Evolutionary conservation across 257 asterid genomes (phyloP), one percentile per base, ranked within the genome.

Genomic region (Lithospermum erythrorhizon): DNA sequence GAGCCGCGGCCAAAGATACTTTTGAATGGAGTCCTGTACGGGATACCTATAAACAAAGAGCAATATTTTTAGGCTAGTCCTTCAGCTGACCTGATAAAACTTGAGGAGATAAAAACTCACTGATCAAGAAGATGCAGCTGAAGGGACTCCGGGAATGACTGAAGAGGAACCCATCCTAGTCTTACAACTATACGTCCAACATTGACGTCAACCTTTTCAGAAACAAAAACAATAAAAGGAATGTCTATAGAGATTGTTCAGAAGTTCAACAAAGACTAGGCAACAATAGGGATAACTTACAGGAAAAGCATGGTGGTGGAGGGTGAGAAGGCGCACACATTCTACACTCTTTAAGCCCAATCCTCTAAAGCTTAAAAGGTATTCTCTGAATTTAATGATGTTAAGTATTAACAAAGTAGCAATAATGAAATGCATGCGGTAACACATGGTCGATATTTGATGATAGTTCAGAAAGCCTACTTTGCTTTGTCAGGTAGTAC

Each of bases 161-260:
- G 97, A 73, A 93, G 95, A 47, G 98, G 98, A 29, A 93, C 98
- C 98, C 98, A 93, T 58, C 98, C 98, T 75, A 93, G 83, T 70
- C 98, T 77, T 70, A 93, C 98, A 21, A 95, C 96, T 76, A 93
- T 93, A 57, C 98, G 97, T 57, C 98, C 98, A 70, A 93, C 98
- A 70, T 91, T 91, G 61, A 94, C 85, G 77, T 91, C 98, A 52
- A 91, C 98, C 98, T 91, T 67, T 30, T 67, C 47, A 29, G 68
- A 73, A 55, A 67, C 57, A 66, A 19, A 53, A 64, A 56, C 27
- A 63, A 22, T 70, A 53, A 61, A 75, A 72, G 71, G 56, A 37
- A 21, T 57, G 55, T 37, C 60, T 24, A 5, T 22, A 23, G 11
- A 32, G 67, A 65, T 65, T 48, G 55, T 47, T 48, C 18, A 35